Percentiles rank a stretch among this genome's conserved stretches.
Evolutionary conservation across 306 rosid genomes (phyloP).

Genomic region (Arachis stenosperma): DNA sequence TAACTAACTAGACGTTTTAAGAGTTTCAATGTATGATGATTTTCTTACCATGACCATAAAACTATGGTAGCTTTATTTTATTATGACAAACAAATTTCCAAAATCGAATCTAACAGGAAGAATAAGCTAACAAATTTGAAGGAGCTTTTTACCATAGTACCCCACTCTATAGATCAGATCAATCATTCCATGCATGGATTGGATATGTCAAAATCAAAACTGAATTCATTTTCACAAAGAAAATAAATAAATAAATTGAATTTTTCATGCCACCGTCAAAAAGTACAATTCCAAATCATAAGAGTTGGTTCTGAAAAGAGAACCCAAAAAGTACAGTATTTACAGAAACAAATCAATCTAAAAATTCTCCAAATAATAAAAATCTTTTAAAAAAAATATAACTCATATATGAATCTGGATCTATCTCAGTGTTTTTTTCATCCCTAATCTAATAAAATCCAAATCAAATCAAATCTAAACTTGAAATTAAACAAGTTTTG

Average conservation of each 20-base stretch:
- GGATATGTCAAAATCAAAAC: neutral
- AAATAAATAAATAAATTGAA: constrained; percentile 45
- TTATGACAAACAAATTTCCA: too few relatives aligned
- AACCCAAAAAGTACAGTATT: constrained; percentile 27
- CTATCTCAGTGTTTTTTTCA: too few relatives aligned
- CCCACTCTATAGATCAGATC: neutral
- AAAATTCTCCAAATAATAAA: neutral
- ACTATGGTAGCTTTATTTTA: too few relatives aligned
- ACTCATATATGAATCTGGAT: neutral
- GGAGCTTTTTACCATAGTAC: too few relatives aligned
- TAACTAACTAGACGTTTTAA: too few relatives aligned
- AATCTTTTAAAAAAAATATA: neutral
- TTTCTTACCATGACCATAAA: too few relatives aligned
- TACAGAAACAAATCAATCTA: constrained; percentile 35
- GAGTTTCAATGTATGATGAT: too few relatives aligned
- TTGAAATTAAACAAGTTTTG: neutral
- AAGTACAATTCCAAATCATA: constrained; percentile 31
- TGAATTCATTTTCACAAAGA: neutral
- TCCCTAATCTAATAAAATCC: too few relatives aligned
- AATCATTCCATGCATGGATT: neutral
- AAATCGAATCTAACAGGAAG: too few relatives aligned
- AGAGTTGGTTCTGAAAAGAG: neutral
- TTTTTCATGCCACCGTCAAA: constrained; percentile 21
- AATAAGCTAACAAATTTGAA: neutral
- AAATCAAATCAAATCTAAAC: neutral